These are phyloP conservation scores for Penicillium polonicum DNA, from an alignment of 2,329 filamentous ascomycete species.

Conservation along the genomic window DNA sequence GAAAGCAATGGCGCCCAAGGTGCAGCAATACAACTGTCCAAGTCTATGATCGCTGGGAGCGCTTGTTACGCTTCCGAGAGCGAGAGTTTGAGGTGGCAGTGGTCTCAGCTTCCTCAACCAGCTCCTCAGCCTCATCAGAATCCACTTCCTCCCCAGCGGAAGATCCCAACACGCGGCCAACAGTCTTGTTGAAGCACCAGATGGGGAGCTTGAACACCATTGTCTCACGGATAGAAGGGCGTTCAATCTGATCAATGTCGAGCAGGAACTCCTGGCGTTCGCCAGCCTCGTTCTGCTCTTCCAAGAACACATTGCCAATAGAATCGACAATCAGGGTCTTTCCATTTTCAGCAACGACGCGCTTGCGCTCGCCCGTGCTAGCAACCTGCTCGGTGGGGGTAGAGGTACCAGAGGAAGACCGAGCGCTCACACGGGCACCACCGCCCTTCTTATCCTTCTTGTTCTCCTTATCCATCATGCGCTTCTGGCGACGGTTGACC, in stretches of 20 bases:
- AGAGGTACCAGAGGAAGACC: conserved; percentile 48
- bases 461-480: conserved; percentile 81
- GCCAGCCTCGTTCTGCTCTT: conserved; percentile 86
- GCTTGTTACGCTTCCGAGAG: conserved; percentile 30
- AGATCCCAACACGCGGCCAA: conserved; percentile 31
- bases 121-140: conserved; percentile 21
- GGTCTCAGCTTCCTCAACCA: conserved; percentile 26
- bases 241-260: conserved; percentile 79
- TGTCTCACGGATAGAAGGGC: conserved; percentile 77
- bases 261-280: conserved; percentile 79
- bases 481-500: conserved; percentile 82
- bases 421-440: conserved; percentile 24
- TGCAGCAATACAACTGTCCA: not conserved
- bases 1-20: not conserved
- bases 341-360: conserved; percentile 89
- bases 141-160: conserved; percentile 22
- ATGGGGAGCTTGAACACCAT: conserved; percentile 75
- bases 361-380: conserved; percentile 74
- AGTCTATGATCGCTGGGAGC: conserved; percentile 30
- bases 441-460: conserved; percentile 62
- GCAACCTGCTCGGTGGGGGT: conserved; percentile 54
- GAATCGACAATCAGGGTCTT: conserved; percentile 93
- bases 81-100: conserved; percentile 24
- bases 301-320: conserved; percentile 88
- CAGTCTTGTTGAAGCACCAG: conserved; percentile 62